phyloP scores from a whole-genome alignment of 225 moss, liverwort and hornwort genomes.

The Bryum argenteum region DNA sequence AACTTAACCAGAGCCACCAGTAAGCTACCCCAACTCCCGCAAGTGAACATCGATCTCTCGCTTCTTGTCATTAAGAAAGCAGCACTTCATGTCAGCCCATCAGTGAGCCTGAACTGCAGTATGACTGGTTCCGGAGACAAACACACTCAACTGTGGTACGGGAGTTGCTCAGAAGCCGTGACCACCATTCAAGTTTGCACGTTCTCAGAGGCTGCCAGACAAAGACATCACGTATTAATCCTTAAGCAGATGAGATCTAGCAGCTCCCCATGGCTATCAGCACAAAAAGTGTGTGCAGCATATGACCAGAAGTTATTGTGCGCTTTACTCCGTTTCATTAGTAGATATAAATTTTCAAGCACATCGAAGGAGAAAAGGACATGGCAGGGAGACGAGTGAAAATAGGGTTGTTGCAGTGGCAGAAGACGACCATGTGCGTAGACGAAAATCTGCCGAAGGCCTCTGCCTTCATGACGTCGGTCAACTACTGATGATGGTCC shows the following conservation, averaged over 20 bases:
- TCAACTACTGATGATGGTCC: slow-evolving; percentile 36
- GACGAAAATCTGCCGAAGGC: slow-evolving; percentile 22
- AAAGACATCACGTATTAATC: slow-evolving; percentile 38
- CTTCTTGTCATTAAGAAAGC: slow-evolving; percentile 41
- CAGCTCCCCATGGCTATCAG: slow-evolving; percentile 32
- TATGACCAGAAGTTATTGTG: slow-evolving; percentile 22
- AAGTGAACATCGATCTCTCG: slow-evolving; percentile 35
- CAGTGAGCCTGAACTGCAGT: slow-evolving; percentile 39
- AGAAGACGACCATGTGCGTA: slow-evolving; percentile 44
- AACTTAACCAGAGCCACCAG: slow-evolving; percentile 25
- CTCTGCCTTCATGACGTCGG: slow-evolving; percentile 21
- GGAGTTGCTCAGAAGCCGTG: slow-evolving; percentile 32
- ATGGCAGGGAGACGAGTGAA: slow-evolving; percentile 38
- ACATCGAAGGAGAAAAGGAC: slow-evolving; percentile 20
- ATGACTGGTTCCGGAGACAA: slow-evolving; percentile 34
- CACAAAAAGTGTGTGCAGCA: slow-evolving; percentile 27
- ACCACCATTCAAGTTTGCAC: slow-evolving; percentile 39
- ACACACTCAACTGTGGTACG: slow-evolving; percentile 37
- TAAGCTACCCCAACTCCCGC: slow-evolving; percentile 20
- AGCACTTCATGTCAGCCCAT: slow-evolving; percentile 31
- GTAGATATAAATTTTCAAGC: slow-evolving; percentile 20
- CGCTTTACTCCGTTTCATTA: slow-evolving; percentile 15
- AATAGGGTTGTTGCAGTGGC: slow-evolving; percentile 40
- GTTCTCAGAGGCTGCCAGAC: slow-evolving; percentile 37
- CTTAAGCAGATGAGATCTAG: slow-evolving; percentile 40